Base-by-base conservation (phyloP, 108 stramenopile genomes). In the Nitzschia putrida region DNA sequence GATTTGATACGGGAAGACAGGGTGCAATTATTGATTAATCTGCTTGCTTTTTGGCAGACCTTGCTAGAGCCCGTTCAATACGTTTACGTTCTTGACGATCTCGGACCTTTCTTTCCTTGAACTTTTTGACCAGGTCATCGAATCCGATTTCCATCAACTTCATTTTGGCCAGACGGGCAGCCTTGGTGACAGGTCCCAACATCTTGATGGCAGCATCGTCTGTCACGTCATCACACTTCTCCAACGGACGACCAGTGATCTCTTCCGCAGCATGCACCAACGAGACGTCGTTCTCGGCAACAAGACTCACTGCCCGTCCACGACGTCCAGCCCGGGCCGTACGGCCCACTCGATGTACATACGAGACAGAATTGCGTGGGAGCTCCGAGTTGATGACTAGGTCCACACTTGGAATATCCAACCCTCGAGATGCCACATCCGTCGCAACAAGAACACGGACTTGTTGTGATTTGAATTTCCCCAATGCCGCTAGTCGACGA, bases 321-420 rank as follows among this genome's bases (percentile, higher is more conserved):
- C 94, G 80, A 53, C 98, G 83, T 40, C 98, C 99, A 0, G 98
- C 98, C 16, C 99, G 82, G 8, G 99, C 98, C 0, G 99, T 99
- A 21, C 99, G 76, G 14, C 99, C 99, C 18, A 98, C 96, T 25
- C 99, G 76, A 68, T 98, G 97, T 13, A 98, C 87, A 78, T 99
- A 98, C 71, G 96, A 95, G 34, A 96, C 93, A 1, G 94, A 88
- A 68, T 86, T 89, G 43, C 90, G 69, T 0, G 99, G 99, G 0
- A 99, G 80, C 69, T 99, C 99, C 26, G 90, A 85, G 72, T 99
- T 98, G 43, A 99, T 50, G 18, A 99, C 99, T 41, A 97, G 73
- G 68, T 98, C 98, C 0, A 99, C 97, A 52, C 86, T 77, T 2
- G 99, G 99, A 26, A 99, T 95, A 74, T 99, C 99, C 24, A 99